These are phyloP conservation scores for Beauveria brongniartii DNA, from an alignment of 2,329 filamentous ascomycete genomes.

Conservation along the genomic window DNA sequence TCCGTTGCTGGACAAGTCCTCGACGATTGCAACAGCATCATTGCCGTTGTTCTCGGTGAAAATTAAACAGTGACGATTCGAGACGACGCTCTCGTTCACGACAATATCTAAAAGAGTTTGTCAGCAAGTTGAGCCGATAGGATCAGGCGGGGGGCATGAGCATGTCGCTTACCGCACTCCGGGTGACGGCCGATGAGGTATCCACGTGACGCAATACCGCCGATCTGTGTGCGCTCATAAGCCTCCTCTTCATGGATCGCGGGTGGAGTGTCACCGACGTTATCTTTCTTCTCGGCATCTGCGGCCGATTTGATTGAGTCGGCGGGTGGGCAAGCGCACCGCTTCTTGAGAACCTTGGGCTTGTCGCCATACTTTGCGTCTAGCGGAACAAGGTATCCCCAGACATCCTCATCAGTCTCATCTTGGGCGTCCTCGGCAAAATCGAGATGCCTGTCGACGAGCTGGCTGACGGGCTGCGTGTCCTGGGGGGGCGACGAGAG, in stretches of 20 bases:
- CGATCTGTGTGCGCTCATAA: constrained; percentile 55
- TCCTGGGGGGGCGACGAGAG: constrained; percentile 58
- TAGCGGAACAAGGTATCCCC: constrained; percentile 88
- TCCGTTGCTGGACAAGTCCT: constrained; percentile 92
- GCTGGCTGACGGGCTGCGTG: constrained; percentile 57
- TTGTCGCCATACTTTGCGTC: constrained; percentile 59
- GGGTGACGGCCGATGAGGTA: constrained; percentile 89
- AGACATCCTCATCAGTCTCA: constrained; percentile 77
- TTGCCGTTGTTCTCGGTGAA: constrained; percentile 53
- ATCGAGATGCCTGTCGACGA: constrained; percentile 60
- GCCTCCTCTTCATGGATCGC: constrained; percentile 47
- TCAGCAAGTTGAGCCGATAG: background rate
- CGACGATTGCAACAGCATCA: constrained; percentile 64
- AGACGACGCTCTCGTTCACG: constrained; percentile 71
- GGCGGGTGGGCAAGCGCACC: constrained; percentile 60
- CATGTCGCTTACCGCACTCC: constrained; percentile 68
- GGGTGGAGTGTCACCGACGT: constrained; percentile 32
- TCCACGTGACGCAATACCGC: constrained; percentile 62
- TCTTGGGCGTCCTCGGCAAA: constrained; percentile 79
- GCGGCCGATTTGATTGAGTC: constrained; percentile 30
- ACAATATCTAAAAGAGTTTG: constrained; percentile 47
- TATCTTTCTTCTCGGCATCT: constrained; percentile 31
- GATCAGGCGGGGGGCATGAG: background rate
- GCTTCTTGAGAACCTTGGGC: constrained; percentile 65
- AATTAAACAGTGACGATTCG: constrained; percentile 72